phyloP scores from a whole-genome alignment of 371 early-diverging fungal species.

The Entomophthora muscae region DNA sequence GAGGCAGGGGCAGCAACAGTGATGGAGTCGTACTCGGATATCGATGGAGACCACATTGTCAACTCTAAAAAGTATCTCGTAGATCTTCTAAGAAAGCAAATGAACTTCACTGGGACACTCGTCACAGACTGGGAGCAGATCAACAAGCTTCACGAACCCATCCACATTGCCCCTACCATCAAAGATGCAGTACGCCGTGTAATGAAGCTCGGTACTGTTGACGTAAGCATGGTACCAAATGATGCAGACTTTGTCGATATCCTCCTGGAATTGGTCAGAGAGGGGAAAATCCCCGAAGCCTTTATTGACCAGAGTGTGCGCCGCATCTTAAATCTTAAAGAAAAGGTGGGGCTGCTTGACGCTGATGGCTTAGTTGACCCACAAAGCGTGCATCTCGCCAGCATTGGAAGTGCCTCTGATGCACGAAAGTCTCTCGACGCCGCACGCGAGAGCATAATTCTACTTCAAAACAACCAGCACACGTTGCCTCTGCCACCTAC shows the following conservation, averaged over 20 bases:
- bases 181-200: conserved; percentile 26
- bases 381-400: conserved; percentile 9
- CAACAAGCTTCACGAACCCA: conserved; percentile 23
- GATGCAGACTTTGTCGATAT: conserved; percentile 25
- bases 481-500: conserved; percentile 21
- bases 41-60: conserved; percentile 42
- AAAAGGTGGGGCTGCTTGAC: conserved; percentile 36
- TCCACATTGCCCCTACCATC: conserved; percentile 19
- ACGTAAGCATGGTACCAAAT: conserved; percentile 47
- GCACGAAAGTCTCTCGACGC: conserved; percentile 21
- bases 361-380: conserved; percentile 18
- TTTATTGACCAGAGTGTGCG: conserved; percentile 30
- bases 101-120: conserved; percentile 37
- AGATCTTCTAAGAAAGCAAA: conserved; percentile 28
- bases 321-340: conserved; percentile 15
- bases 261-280: conserved; percentile 19
- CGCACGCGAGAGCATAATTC: conserved; percentile 31
- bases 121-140: conserved; percentile 50
- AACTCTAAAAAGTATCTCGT: conserved; percentile 30
- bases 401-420: conserved; percentile 24
- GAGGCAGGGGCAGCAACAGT: conserved; percentile 44
- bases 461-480: conserved; percentile 28
- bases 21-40: conserved; percentile 46
- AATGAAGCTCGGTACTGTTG: conserved; percentile 29
- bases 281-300: conserved; percentile 15